phyloP scores from a whole-genome alignment of 257 asterid species.

The Cruciata laevipes region DNA sequence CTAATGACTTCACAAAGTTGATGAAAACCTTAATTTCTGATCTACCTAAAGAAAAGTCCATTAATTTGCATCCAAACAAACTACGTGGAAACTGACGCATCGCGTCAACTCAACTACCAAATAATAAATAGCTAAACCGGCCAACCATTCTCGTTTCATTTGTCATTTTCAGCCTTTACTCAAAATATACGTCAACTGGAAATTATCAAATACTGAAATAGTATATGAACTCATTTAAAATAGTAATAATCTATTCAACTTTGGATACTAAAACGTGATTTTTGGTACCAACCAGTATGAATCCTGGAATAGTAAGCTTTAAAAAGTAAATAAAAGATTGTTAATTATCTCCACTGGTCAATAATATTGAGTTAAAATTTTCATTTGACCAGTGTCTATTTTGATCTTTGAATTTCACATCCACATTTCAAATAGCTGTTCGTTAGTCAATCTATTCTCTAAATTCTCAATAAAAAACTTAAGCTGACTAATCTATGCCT shows the following conservation, averaged over 20 bases:
- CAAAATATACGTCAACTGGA: background rate
- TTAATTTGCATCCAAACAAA: background rate
- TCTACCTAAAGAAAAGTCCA: background rate
- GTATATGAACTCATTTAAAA: background rate
- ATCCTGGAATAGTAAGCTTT: no score
- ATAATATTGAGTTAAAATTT: no score
- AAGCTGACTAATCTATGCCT: background rate
- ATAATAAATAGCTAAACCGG: background rate
- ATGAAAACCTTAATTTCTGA: background rate
- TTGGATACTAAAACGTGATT: background rate
- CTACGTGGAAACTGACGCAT: background rate
- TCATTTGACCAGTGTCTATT: no score
- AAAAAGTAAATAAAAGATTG: background rate
- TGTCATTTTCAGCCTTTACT: background rate
- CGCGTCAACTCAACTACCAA: background rate
- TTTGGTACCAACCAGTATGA: background rate
- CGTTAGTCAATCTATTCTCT: background rate
- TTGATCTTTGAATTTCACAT: background rate
- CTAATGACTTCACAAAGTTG: background rate
- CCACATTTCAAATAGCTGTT: no score
- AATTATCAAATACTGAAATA: background rate
- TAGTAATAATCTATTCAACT: background rate
- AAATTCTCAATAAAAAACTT: no score
- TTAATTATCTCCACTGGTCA: no score
- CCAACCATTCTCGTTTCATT: background rate